phyloP scores from a whole-genome alignment of 1,284 basidiomycete species.

The Melampsora americana region DNA sequence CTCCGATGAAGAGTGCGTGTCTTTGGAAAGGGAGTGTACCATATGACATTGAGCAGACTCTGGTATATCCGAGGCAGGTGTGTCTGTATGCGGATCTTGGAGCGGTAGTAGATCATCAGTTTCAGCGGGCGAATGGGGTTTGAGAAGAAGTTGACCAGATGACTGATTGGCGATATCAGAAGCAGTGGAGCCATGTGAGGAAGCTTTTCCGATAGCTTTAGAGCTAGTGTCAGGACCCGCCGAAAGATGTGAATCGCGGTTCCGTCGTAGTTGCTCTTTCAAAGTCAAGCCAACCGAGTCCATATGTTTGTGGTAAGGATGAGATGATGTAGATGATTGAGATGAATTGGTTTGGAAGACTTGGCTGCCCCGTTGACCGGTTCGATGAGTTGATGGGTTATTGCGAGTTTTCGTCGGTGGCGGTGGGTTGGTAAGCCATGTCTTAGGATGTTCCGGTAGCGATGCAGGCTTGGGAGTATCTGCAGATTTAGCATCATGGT shows the following conservation, averaged over 20 bases:
- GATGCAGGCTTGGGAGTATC: constrained; percentile 26
- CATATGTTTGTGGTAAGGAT: neutral
- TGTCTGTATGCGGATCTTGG: neutral
- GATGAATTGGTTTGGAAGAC: constrained; percentile 3
- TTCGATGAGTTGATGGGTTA: neutral
- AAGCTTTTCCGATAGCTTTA: neutral
- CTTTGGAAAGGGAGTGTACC: neutral
- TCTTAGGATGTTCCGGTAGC: constrained; percentile 37
- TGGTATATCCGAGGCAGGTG: neutral
- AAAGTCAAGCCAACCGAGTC: constrained; percentile 37
- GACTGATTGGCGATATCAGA: neutral
- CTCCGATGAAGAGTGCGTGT: neutral
- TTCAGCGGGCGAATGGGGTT: neutral
- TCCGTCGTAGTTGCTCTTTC: constrained; percentile 39
- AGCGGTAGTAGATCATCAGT: neutral
- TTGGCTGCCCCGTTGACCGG: neutral
- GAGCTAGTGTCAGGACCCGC: neutral
- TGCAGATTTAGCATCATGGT: neutral
- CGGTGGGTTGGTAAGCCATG: neutral
- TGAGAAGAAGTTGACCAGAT: neutral
- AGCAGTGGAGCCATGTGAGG: neutral
- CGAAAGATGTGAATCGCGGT: constrained; percentile 12
- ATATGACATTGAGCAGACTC: neutral
- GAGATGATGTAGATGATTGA: constrained; percentile 5
- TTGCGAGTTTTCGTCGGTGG: neutral